These are phyloP conservation scores for Globisporangium emineosum DNA, from an alignment of 352 stramenopile genomes.

Conservation along the genomic window DNA sequence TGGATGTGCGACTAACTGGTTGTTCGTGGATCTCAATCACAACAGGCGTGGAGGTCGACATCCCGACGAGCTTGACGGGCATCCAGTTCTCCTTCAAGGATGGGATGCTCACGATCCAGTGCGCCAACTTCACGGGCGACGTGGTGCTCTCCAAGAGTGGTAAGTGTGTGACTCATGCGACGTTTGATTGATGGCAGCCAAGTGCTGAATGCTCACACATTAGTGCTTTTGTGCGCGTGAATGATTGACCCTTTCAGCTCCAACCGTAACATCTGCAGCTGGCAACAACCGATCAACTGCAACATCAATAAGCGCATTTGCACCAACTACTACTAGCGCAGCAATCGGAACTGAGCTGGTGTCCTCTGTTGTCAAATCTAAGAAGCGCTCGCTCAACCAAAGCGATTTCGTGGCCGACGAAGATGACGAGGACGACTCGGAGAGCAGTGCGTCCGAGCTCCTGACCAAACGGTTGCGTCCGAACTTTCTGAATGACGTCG, in stretches of 20 bases:
- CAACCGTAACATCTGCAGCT: conserved; percentile 6
- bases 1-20: background rate
- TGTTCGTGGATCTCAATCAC: background rate
- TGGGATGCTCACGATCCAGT: conserved; percentile 66
- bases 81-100: conserved; percentile 65
- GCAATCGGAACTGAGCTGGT: conserved; percentile 28
- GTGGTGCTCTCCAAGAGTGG: conserved; percentile 62
- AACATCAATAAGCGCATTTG: background rate
- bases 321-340: conserved; percentile 28
- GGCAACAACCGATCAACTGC: background rate
- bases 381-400: conserved; percentile 52
- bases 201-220: background rate
- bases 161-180: conserved; percentile 3
- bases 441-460: conserved; percentile 20
- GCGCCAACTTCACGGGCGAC: conserved; percentile 65
- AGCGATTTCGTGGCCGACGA: conserved; percentile 25
- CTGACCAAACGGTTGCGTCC: conserved; percentile 45
- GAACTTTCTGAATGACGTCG: conserved; percentile 58
- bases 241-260: background rate
- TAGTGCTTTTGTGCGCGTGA: background rate
- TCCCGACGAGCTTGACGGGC: conserved; percentile 51
- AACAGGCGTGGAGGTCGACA: conserved; percentile 67
- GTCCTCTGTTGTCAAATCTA: conserved; percentile 20
- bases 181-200: background rate
- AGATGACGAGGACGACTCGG: conserved; percentile 32